These are phyloP conservation scores for Arabidopsis lyrata DNA, from an alignment of 441 rosid species.

Conservation along the genomic window DNA sequence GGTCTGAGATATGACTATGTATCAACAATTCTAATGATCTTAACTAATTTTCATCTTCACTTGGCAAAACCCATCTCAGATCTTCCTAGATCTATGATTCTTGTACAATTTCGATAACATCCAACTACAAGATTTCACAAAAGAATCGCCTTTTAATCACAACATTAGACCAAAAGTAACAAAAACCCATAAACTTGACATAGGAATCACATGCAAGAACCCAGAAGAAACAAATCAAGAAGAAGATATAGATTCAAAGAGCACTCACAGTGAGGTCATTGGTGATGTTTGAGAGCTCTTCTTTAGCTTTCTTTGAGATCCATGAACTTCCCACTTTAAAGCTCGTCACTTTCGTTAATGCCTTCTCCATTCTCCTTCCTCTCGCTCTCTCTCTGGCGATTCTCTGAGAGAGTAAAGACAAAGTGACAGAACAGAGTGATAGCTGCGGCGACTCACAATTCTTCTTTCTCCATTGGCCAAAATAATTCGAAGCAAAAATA, in stretches of 20 bases:
- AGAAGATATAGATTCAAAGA: not conserved
- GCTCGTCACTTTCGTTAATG: conserved; percentile 79
- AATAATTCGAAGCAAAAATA: not conserved
- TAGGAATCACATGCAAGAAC: not conserved
- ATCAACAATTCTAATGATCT: not conserved
- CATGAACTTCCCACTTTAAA: conserved; percentile 77
- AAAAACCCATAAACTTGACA: not conserved
- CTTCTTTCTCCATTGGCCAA: conserved; percentile 20
- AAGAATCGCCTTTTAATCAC: conserved; percentile 24
- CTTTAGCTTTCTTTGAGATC: conserved; percentile 89
- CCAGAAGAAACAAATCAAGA: not conserved
- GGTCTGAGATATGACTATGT: not conserved
- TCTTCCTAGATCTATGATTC: conserved; percentile 51
- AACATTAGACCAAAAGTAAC: conserved; percentile 41
- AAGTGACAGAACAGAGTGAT: conserved; percentile 41
- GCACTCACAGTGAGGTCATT: conserved; percentile 69
- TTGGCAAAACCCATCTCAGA: conserved; percentile 42
- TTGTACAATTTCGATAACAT: conserved; percentile 26
- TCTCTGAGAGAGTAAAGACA: conserved; percentile 21
- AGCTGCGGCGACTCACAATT: conserved; percentile 32
- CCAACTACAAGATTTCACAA: conserved; percentile 24
- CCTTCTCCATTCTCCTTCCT: conserved; percentile 72
- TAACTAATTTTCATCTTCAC: not conserved
- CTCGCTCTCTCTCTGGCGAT: conserved; percentile 1
- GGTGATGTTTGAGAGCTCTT: conserved; percentile 77